Evolutionary conservation across 192 early-diverging fungal species (phyloP), one percentile per base, ranked within the genome.

Genomic region (Coemansia sp.): DNA sequence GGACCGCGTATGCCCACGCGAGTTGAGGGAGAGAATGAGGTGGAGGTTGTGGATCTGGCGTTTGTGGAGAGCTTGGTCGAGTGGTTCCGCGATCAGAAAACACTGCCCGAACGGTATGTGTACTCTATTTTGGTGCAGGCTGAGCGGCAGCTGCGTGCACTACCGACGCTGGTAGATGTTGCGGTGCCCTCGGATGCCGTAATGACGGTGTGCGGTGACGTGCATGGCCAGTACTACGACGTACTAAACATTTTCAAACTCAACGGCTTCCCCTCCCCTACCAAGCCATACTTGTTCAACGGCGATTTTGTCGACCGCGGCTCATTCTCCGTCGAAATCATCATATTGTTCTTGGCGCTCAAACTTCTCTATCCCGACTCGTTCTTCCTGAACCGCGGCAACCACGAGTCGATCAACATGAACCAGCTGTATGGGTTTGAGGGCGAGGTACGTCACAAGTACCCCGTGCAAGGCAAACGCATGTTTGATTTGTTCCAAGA

Each of bases 251-350:
- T 99, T 25, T 95, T 99, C 71, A 85, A 94, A 60, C 81, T 90
- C 67, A 97, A 96, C 76, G 97, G 97, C 6, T 82, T 88, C 49
- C 97, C 97, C 5, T 90, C 91, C 0, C 75, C 84, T 19, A 88
- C 80, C 4, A 91, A 94, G 53, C 85, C 87, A 69, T 98, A 96
- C 71, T 82, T 97, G 72, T 97, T 94, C 75, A 97, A 97, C 80
- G 97, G 97, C 57, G 97, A 99, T 71, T 98, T 99, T 86, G 97
- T 99, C 14, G 97, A 99, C 80, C 91, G 97, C 54, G 97, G 97
- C 16, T 93, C 91, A 35, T 99, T 99, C 80, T 96, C 93, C 14
- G 77, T 99, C n/a, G 97, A 99, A 74, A 91, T 94, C 59, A 91
- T 98, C 59, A 69, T 97, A 49, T 88, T 94, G 12, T 87, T 99